A percentile compares a stretch with the other conserved stretches of the same genome.
Evolutionary conservation across 345 rosid species (phyloP).

Genomic region (Acer campestre): DNA sequence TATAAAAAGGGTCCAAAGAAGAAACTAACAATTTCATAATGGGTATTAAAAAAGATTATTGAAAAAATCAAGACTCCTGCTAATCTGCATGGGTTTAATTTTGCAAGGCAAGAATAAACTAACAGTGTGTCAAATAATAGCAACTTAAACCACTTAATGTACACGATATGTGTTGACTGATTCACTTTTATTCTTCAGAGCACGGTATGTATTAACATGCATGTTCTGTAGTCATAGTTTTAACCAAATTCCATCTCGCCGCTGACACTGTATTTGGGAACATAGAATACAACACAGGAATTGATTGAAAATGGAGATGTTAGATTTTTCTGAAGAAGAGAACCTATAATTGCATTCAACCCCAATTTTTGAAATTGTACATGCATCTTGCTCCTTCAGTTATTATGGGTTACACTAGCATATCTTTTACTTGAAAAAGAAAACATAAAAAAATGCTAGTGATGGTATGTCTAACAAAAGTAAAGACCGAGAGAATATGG

Average conservation of each 20-base stretch:
- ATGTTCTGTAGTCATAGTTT: not conserved
- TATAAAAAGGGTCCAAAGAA: not conserved
- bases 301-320: not conserved
- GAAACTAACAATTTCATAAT: not conserved
- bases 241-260: too few relatives aligned
- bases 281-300: not conserved
- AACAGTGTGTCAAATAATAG: not conserved
- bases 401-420: not conserved
- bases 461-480: not conserved
- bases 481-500: not conserved
- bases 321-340: constrained; percentile 5
- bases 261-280: too few relatives aligned
- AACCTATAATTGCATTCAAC: not conserved
- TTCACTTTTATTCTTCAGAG: not conserved
- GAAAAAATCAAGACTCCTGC: not conserved
- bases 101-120: not conserved
- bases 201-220: not conserved
- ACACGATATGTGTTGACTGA: not conserved
- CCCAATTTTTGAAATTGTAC: not conserved
- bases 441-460: not conserved
- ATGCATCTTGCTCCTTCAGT: not conserved
- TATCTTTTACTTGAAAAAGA: not conserved
- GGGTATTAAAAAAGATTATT: not conserved
- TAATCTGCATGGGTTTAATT: not conserved
- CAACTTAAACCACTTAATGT: not conserved